These are phyloP conservation scores for Stevia rebaudiana DNA, from an alignment of 140 eudicot species.

Conservation along the genomic window DNA sequence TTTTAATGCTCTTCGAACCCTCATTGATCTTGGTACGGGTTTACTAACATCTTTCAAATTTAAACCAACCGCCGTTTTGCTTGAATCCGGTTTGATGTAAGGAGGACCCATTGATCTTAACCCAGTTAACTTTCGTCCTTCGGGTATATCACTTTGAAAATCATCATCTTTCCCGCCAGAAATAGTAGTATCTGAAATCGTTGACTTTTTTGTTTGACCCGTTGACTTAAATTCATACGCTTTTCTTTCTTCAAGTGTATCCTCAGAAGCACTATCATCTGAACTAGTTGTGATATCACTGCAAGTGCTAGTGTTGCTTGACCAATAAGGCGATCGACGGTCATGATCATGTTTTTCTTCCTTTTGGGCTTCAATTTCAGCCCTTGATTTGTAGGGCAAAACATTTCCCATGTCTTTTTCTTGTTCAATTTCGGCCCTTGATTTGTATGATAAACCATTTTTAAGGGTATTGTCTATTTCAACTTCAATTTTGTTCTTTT, in stretches of 20 bases:
- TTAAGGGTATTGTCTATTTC: not conserved
- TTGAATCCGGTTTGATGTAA: slow-evolving; percentile 37
- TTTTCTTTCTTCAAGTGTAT: slow-evolving; percentile 17
- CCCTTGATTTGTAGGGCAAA: slow-evolving; percentile 24
- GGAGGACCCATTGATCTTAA: slow-evolving; percentile 62
- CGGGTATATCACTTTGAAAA: slow-evolving; percentile 19
- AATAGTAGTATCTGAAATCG: not conserved
- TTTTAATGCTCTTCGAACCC: slow-evolving; percentile 42
- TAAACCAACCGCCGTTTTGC: not conserved
- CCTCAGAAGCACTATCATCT: slow-evolving; percentile 34
- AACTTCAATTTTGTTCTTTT: slow-evolving; percentile 4
- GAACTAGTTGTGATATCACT: slow-evolving; percentile 25
- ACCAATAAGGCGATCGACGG: slow-evolving; percentile 28
- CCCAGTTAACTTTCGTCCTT: slow-evolving; percentile 24
- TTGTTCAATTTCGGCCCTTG: slow-evolving; percentile 9
- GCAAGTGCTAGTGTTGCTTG: slow-evolving; percentile 26
- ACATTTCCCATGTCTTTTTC: slow-evolving; percentile 5
- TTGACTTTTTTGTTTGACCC: slow-evolving; percentile 16
- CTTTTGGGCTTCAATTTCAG: slow-evolving; percentile 9
- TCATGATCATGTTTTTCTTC: slow-evolving; percentile 20
- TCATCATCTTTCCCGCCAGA: slow-evolving; percentile 12
- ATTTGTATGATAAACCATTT: slow-evolving; percentile 7
- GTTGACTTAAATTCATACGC: slow-evolving; percentile 1
- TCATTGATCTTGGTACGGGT: slow-evolving; percentile 47
- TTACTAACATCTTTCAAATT: slow-evolving; percentile 4